Evolutionary conservation across 139 green algal genomes (phyloP).

Genomic region (Tetratostichococcus sp.): DNA sequence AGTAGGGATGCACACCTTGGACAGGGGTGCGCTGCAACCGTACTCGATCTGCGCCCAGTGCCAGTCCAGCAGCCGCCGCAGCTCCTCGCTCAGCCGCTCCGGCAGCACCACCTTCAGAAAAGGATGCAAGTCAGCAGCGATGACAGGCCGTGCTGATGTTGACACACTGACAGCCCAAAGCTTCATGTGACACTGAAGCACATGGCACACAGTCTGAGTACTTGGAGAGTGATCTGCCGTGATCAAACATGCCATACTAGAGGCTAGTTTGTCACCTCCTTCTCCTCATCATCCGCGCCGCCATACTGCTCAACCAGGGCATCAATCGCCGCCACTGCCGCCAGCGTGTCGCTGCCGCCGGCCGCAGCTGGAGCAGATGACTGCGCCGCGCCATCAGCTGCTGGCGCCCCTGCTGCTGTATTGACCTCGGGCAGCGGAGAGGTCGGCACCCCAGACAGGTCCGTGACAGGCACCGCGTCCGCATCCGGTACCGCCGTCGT

Average conservation of each 20-base stretch:
- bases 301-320: background rate
- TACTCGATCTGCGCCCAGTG: constrained; percentile 90
- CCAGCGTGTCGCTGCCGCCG: background rate
- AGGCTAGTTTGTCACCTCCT: too few relatives aligned
- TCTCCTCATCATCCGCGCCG: background rate
- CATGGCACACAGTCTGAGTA: too few relatives aligned
- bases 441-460: background rate
- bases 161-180: too few relatives aligned
- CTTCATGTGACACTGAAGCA: too few relatives aligned
- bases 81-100: constrained; percentile 20
- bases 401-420: background rate
- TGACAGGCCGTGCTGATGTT: background rate
- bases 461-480: background rate
- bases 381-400: constrained; percentile 2
- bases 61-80: constrained; percentile 65
- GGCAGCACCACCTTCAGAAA: constrained; percentile 1
- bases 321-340: background rate
- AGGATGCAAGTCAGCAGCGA: too few relatives aligned
- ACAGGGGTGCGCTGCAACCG: constrained; percentile 63
- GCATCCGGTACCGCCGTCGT: too few relatives aligned
- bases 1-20: constrained; percentile 26
- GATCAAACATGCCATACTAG: too few relatives aligned
- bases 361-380: too few relatives aligned
- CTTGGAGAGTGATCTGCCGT: too few relatives aligned
- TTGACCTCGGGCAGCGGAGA: background rate